Conservation (phyloP, 169 alveolate genomes). For the Plasmodium chabaudi region DNA sequence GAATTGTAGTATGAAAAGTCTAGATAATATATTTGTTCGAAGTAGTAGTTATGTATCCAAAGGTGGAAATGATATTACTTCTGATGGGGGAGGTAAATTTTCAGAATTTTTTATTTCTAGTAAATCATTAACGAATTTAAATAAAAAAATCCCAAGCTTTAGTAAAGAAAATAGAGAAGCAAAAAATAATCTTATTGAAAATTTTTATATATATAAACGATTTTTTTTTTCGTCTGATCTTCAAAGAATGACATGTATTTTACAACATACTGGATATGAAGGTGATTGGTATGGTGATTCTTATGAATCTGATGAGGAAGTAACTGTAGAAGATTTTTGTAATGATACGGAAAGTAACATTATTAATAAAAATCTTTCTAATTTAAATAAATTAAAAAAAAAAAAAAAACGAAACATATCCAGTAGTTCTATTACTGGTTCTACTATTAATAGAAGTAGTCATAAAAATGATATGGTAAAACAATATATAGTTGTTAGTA, state of each 20-base stretch:
- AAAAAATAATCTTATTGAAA: constrained; percentile 78
- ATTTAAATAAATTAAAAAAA: constrained; percentile 48
- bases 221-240: constrained; percentile 91
- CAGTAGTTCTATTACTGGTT: constrained; percentile 25
- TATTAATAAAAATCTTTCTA: constrained; percentile 31
- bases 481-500: constrained; percentile 86
- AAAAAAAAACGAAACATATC: neutral
- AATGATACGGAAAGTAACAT: constrained; percentile 28
- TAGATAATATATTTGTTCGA: constrained; percentile 57
- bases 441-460: constrained; percentile 77
- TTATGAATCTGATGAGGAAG: constrained; percentile 6
- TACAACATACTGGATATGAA: constrained; percentile 65
- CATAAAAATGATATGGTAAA: constrained; percentile 5
- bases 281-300: constrained; percentile 74
- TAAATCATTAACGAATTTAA: neutral
- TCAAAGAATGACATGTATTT: constrained; percentile 89
- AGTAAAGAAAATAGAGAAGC: constrained; percentile 14
- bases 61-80: neutral
- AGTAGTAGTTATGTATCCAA: constrained; percentile 6
- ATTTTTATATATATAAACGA: constrained; percentile 80
- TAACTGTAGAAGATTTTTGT: constrained; percentile 7
- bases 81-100: neutral
- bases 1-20: constrained; percentile 70
- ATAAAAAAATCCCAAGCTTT: neutral
- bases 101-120: neutral